Percentiles rank a stretch among this genome's conserved stretches.
phyloP scores from a whole-genome alignment of 768 basidiomycete genomes.

The Clavaria fumosa region DNA sequence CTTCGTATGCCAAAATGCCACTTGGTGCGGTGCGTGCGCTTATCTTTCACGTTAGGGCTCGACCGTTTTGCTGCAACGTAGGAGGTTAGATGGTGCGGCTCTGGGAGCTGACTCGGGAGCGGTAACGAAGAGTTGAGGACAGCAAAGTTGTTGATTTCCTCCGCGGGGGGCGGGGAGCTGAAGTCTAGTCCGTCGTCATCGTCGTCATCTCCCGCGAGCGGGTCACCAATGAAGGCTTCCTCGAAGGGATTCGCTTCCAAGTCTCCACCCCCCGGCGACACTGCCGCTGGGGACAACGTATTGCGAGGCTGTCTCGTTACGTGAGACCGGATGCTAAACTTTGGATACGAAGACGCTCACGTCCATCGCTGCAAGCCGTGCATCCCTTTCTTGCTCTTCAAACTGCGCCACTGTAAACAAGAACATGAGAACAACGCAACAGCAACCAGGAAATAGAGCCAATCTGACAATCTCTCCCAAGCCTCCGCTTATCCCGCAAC shows the following conservation, averaged over 20 bases:
- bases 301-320: constrained; percentile 67
- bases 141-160: constrained; percentile 57
- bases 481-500: constrained; percentile 71
- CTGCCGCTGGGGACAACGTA: constrained; percentile 44
- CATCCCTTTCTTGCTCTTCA: constrained; percentile 79
- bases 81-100: constrained; percentile 55
- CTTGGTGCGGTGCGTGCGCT: constrained; percentile 66
- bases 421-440: too few species aligned
- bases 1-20: constrained; percentile 99
- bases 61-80: constrained; percentile 44
- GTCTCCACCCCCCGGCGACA: constrained; percentile 47
- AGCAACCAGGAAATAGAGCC: constrained; percentile 8
- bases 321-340: too few species aligned
- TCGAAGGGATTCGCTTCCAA: constrained; percentile 72
- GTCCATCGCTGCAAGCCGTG: constrained; percentile 65
- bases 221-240: constrained; percentile 49
- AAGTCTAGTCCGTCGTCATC: constrained; percentile 25
- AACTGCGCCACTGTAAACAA: constrained; percentile 50
- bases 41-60: constrained; percentile 27
- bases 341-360: constrained; percentile 34
- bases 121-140: constrained; percentile 84
- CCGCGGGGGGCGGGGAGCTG: constrained; percentile 18
- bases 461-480: constrained; percentile 70
- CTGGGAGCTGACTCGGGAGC: constrained; percentile 24
- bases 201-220: constrained; percentile 39